These are phyloP conservation scores for Mortierella antarctica DNA, from an alignment of 192 early-diverging fungal species.

Conservation along the genomic window DNA sequence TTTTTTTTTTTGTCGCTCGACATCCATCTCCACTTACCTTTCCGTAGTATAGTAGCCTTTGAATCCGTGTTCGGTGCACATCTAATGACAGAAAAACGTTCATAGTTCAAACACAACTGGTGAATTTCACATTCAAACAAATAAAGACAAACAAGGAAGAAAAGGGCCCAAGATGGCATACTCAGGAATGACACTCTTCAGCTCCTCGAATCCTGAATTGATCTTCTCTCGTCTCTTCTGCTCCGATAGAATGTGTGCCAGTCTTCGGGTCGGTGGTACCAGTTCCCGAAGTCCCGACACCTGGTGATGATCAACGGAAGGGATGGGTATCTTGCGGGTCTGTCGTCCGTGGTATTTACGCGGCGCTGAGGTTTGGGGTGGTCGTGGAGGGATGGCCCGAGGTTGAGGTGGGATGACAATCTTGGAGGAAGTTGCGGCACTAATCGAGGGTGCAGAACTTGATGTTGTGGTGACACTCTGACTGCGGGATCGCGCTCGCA, in stretches of 20 bases:
- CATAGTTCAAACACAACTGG: neutral
- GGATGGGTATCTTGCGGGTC: conserved; percentile 8
- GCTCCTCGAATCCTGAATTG: conserved; percentile 54
- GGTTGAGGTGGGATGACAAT: conserved; percentile 2
- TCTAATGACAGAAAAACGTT: neutral
- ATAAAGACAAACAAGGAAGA: neutral
- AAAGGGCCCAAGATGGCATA: conserved; percentile 9
- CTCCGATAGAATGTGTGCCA: conserved; percentile 54
- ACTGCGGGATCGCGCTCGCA: conserved; percentile 12
- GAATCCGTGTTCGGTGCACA: conserved; percentile 47
- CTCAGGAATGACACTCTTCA: conserved; percentile 55
- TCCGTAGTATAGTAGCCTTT: conserved; percentile 29
- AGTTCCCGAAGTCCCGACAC: conserved; percentile 12
- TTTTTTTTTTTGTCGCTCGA: neutral
- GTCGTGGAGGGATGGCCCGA: conserved; percentile 12
- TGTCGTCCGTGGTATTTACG: conserved; percentile 33
- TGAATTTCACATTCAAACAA: neutral
- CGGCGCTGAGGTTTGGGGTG: conserved; percentile 5
- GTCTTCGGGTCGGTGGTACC: conserved; percentile 34
- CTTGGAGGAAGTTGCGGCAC: neutral
- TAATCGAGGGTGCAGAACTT: neutral
- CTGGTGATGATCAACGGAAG: conserved; percentile 7
- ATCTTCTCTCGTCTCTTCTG: conserved; percentile 58
- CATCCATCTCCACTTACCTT: neutral
- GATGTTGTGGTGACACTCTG: conserved; percentile 1